phyloP scores from a whole-genome alignment of 176 grass and related monocot species.

The sorghum (Sorghum bicolor) region DNA sequence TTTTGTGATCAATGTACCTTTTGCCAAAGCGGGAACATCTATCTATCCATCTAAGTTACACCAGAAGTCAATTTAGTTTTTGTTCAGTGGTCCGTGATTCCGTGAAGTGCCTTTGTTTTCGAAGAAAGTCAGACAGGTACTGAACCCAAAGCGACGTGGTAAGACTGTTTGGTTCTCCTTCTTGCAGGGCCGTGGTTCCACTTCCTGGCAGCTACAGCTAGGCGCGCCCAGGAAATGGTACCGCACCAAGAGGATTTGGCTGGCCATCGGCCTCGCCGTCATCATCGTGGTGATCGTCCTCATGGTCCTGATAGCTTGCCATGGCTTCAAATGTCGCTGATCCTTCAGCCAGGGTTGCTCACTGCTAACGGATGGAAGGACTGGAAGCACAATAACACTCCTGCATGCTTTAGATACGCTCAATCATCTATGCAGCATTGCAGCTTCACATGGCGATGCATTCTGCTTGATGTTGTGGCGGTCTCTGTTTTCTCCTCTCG shows the following conservation, averaged over 20 bases:
- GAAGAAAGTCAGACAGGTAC: not conserved
- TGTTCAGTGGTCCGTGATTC: too few species aligned
- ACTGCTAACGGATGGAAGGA: not conserved
- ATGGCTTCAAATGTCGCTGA: constrained; percentile 9
- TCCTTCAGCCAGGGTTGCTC: not conserved
- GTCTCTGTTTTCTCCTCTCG: not conserved
- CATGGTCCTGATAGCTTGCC: not conserved
- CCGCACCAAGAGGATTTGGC: not conserved
- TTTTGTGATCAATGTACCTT: not conserved
- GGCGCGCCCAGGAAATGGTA: not conserved
- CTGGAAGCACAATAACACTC: not conserved
- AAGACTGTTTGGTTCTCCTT: not conserved
- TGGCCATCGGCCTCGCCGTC: not conserved
- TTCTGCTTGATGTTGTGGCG: not conserved
- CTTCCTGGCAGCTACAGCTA: not conserved
- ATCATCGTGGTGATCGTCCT: not conserved
- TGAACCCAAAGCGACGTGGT: not conserved
- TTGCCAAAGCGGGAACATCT: not conserved
- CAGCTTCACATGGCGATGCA: not conserved
- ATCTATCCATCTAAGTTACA: not conserved
- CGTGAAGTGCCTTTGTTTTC: not conserved
- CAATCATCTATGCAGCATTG: not conserved
- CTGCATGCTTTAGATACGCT: not conserved
- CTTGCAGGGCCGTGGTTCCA: not conserved
- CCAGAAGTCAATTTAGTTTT: not conserved